A percentile compares a stretch with the other conserved stretches of the same genome.
phyloP scores from a whole-genome alignment of 148 eudicot genomes.

The Arctostaphylos glauca region DNA sequence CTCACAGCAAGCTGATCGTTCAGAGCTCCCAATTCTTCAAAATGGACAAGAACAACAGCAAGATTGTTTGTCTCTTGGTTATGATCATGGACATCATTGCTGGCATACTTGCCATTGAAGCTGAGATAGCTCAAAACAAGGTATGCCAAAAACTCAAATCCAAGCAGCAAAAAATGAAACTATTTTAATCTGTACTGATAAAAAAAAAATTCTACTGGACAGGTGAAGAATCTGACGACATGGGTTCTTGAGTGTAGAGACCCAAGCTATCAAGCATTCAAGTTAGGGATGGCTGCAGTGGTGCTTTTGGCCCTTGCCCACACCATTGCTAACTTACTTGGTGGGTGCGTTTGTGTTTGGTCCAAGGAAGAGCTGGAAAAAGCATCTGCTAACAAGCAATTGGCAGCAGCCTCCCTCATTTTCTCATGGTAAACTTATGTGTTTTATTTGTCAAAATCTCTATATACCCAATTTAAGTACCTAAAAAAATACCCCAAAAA shows the following conservation, averaged over 20 bases:
- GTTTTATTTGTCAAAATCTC: neutral
- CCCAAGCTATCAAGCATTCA: conserved; percentile 80
- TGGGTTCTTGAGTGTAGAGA: conserved; percentile 76
- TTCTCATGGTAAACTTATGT: conserved; percentile 53
- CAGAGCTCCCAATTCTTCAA: conserved; percentile 10
- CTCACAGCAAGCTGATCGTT: neutral
- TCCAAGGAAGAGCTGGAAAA: conserved; percentile 60
- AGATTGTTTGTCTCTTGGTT: conserved; percentile 57
- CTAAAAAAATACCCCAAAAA: neutral
- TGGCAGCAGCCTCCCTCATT: conserved; percentile 66
- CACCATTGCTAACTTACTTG: conserved; percentile 55
- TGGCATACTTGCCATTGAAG: conserved; percentile 77
- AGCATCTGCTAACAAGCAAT: conserved; percentile 64
- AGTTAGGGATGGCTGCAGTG: conserved; percentile 74
- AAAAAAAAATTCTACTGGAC: neutral
- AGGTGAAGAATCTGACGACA: conserved; percentile 50
- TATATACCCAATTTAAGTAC: neutral
- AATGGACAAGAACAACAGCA: conserved; percentile 46
- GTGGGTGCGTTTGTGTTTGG: conserved; percentile 69
- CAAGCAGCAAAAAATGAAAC: neutral
- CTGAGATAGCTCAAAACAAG: conserved; percentile 71
- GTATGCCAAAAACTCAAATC: neutral
- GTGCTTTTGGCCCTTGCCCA: conserved; percentile 66
- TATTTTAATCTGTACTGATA: neutral
- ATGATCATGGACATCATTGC: conserved; percentile 71